Conservation (phyloP, 306 rosid species). For the Begonia peltatifolia region DNA sequence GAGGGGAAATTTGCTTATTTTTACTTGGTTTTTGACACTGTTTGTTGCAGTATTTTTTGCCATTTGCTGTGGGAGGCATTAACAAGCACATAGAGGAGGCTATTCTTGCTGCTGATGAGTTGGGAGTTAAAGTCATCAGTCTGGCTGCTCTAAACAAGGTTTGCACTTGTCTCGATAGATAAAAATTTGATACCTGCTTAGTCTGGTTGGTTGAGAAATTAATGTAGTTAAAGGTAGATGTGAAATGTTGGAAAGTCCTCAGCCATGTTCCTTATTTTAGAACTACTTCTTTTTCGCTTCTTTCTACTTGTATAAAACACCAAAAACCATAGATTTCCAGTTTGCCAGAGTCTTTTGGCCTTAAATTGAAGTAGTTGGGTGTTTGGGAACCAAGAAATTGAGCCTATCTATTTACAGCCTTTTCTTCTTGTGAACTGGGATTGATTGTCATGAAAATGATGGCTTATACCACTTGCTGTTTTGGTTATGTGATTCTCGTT, state of each 20-base stretch:
- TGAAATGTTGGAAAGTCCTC: constrained; percentile 1
- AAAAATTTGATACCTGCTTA: constrained; percentile 7
- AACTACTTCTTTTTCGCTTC: neutral
- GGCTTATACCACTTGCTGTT: no score
- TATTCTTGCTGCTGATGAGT: constrained; percentile 69
- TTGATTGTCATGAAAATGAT: no score
- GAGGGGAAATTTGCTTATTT: constrained; percentile 6
- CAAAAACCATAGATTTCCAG: no score
- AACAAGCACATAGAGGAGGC: constrained; percentile 80
- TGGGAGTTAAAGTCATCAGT: constrained; percentile 88
- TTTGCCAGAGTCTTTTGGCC: no score
- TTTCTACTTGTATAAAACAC: neutral
- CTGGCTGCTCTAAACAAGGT: constrained; percentile 98
- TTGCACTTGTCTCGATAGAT: no score
- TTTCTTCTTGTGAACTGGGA: no score
- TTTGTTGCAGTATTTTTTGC: constrained; percentile 65
- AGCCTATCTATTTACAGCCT: no score
- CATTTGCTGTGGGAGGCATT: constrained; percentile 78
- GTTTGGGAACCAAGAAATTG: no score
- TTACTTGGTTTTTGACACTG: no score
- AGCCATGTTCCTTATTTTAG: constrained; percentile 3
- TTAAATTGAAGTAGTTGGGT: no score
- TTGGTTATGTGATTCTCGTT: no score
- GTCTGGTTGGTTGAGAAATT: constrained; percentile 22
- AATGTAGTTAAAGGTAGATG: constrained; percentile 2